These are phyloP conservation scores for Ambrosia hybrid DNA, from an alignment of 140 eudicot genomes.

Conservation along the genomic window DNA sequence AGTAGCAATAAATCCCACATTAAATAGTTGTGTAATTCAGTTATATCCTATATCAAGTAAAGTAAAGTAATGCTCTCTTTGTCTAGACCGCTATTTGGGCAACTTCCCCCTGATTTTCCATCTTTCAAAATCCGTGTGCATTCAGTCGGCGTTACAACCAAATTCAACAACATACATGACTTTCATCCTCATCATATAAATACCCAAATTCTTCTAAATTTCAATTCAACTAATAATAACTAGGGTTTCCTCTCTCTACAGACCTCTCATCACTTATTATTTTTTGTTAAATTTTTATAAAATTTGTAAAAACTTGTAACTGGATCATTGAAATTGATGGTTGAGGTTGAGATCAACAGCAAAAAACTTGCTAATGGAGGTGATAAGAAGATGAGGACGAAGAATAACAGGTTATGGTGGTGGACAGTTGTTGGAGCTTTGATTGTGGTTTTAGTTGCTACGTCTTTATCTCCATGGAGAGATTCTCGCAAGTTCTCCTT, in stretches of 20 bases:
- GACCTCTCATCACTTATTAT: not conserved
- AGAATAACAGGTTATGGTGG: constrained; percentile 28
- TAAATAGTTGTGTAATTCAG: constrained; percentile 4
- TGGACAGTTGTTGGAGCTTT: constrained; percentile 52
- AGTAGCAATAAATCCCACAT: not conserved
- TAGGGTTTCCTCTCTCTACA: constrained; percentile 23
- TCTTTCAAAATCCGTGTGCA: constrained; percentile 34
- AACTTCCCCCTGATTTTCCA: constrained; percentile 28
- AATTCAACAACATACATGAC: constrained; percentile 11
- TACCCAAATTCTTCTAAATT: not conserved
- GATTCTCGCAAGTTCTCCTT: constrained; percentile 43
- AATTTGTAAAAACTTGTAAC: too few species aligned
- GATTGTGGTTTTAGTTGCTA: constrained; percentile 58
- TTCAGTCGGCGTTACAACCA: constrained; percentile 30
- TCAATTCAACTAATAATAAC: too few species aligned
- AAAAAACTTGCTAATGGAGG: constrained; percentile 30
- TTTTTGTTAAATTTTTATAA: too few species aligned
- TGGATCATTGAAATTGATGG: constrained; percentile 42
- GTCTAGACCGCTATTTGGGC: constrained; percentile 31
- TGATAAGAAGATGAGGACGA: constrained; percentile 4
- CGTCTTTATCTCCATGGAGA: constrained; percentile 30
- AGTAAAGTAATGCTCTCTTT: not conserved
- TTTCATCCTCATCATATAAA: not conserved
- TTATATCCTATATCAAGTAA: not conserved
- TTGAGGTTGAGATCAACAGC: constrained; percentile 50